Conservation (phyloP, 352 stramenopile species). For the Plasmopara viticola region DNA sequence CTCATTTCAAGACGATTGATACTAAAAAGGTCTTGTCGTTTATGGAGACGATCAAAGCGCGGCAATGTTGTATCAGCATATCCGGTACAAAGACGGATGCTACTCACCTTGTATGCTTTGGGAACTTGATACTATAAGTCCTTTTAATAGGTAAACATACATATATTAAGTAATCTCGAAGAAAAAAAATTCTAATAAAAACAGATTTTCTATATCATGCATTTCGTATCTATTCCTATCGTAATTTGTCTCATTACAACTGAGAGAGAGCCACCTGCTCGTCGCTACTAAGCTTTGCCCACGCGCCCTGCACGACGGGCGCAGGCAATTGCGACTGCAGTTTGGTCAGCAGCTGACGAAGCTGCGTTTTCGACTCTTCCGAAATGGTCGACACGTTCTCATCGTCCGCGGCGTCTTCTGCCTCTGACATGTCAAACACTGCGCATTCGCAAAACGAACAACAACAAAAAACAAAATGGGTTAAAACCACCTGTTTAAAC, state of each 20-base stretch:
- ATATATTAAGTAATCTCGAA: no score
- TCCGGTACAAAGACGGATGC: no score
- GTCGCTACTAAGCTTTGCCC: constrained; percentile 57
- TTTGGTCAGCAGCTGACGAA: constrained; percentile 53
- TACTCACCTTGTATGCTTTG: no score
- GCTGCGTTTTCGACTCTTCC: constrained; percentile 46
- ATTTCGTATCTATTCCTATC: constrained; percentile 10
- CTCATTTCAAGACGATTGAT: no score
- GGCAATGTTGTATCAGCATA: no score
- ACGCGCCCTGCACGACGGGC: constrained; percentile 56
- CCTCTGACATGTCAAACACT: constrained; percentile 60
- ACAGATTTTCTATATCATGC: no score
- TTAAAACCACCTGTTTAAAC: constrained; percentile 11
- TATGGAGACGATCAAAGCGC: no score
- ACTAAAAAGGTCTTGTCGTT: no score
- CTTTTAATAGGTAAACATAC: no score
- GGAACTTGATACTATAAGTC: no score
- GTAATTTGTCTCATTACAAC: constrained; percentile 30
- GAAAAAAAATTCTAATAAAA: no score
- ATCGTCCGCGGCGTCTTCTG: constrained; percentile 52
- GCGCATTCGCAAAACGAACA: constrained; percentile 9
- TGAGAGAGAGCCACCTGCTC: constrained; percentile 67
- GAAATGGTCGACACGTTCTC: constrained; percentile 70
- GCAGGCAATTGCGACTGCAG: constrained; percentile 63
- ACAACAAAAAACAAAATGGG: constrained; percentile 10